These are phyloP conservation scores for Globisporangium paddicum DNA, from an alignment of 352 stramenopile species.

Conservation along the genomic window DNA sequence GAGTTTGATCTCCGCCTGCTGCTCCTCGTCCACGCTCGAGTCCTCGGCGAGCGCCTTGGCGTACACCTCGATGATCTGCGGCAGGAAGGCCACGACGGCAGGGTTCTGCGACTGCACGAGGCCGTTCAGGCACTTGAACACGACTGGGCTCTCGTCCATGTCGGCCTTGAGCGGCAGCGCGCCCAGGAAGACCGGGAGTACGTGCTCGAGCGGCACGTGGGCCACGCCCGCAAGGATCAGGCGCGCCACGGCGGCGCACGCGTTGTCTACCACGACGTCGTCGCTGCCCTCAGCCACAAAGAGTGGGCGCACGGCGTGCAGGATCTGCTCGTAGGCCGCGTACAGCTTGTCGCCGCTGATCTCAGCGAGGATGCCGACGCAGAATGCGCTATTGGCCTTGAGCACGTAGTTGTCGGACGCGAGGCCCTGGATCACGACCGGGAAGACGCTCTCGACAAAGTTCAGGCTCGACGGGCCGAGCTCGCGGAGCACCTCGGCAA, in stretches of 20 bases:
- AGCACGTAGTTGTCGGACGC: conserved; percentile 91
- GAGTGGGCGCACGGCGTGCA: conserved; percentile 89
- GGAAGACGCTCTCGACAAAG: conserved; percentile 89
- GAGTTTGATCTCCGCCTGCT: conserved; percentile 64
- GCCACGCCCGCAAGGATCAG: conserved; percentile 88
- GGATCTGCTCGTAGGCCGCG: conserved; percentile 87
- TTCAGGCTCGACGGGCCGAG: conserved; percentile 71
- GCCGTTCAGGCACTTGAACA: conserved; percentile 94
- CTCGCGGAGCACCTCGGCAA: conserved; percentile 94
- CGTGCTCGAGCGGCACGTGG: conserved; percentile 87
- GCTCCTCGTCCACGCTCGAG: conserved; percentile 70
- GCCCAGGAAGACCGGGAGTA: conserved; percentile 93
- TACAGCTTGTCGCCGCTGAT: conserved; percentile 67
- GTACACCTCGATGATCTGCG: conserved; percentile 78
- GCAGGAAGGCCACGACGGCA: conserved; percentile 58
- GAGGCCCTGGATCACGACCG: conserved; percentile 87
- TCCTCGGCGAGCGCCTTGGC: conserved; percentile 56
- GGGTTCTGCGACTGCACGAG: conserved; percentile 90
- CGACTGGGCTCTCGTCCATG: conserved; percentile 94
- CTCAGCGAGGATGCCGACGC: conserved; percentile 90
- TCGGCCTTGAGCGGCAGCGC: conserved; percentile 95
- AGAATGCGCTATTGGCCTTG: conserved; percentile 94
- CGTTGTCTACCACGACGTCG: conserved; percentile 91
- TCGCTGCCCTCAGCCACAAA: conserved; percentile 88
- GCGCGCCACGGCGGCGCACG: conserved; percentile 87